phyloP scores from a whole-genome alignment of 176 grass and related monocot genomes.

The Triticum dicoccoides region DNA sequence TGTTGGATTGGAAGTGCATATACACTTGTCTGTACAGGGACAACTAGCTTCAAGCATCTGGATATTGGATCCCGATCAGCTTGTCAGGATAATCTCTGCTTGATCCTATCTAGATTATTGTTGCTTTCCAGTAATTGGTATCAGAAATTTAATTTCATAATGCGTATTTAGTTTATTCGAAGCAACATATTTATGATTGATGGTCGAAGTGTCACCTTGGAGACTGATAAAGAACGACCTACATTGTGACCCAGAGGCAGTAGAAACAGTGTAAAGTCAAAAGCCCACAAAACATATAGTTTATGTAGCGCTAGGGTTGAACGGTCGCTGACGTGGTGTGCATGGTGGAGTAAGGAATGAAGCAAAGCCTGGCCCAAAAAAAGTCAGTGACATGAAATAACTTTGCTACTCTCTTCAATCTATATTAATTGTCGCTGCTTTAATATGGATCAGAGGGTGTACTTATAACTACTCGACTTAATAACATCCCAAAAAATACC shows the following conservation, averaged over 20 bases:
- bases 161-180: not conserved
- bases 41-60: constrained; percentile 5
- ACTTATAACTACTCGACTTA: no score
- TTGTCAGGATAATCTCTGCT: not conserved
- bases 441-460: no score
- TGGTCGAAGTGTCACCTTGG: not conserved
- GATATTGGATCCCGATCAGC: constrained; percentile 8
- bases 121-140: not conserved
- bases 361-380: no score
- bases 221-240: not conserved
- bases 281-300: not conserved
- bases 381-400: no score
- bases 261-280: not conserved
- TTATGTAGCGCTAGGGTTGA: not conserved
- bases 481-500: no score
- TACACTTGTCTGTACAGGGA: not conserved
- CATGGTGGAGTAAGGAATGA: no score
- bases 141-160: not conserved
- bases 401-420: no score
- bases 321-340: no score
- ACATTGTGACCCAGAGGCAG: not conserved
- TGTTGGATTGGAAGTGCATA: not conserved
- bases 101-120: not conserved
- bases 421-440: no score
- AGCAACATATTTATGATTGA: not conserved